Percentiles rank a stretch among this genome's conserved stretches.
Evolutionary conservation across 75 land plant genomes (phyloP).

Genomic region (Selaginella moellendorffii): DNA sequence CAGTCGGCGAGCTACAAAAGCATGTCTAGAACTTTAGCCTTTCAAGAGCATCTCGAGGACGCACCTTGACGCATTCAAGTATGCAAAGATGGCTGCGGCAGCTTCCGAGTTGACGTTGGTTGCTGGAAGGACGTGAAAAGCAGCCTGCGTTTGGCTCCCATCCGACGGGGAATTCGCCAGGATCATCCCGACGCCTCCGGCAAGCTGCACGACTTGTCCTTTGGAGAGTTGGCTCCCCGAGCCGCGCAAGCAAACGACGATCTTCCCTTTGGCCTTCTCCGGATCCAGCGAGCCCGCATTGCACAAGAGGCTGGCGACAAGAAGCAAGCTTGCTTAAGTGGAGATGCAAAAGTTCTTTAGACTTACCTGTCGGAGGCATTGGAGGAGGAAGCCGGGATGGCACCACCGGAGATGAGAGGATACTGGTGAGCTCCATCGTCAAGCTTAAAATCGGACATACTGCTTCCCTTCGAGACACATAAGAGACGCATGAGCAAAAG

Average conservation of each 20-base stretch:
- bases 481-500: background rate
- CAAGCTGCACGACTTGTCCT: background rate
- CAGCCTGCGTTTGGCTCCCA: slow-evolving; percentile 56
- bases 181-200: slow-evolving; percentile 7
- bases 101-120: slow-evolving; percentile 27
- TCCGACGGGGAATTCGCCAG: slow-evolving; percentile 21
- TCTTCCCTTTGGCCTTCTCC: slow-evolving; percentile 2
- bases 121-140: slow-evolving; percentile 57
- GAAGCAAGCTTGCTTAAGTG: background rate
- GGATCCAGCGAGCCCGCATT: background rate
- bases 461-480: background rate
- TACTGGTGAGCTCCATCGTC: background rate
- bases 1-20: slow-evolving; percentile 3
- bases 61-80: slow-evolving; percentile 19
- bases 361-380: background rate
- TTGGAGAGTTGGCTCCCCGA: background rate
- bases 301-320: background rate
- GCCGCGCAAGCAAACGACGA: background rate
- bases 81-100: slow-evolving; percentile 37
- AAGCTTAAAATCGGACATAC: background rate
- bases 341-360: background rate
- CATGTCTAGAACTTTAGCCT: too few relatives aligned
- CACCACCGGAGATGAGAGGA: background rate
- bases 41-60: too few relatives aligned
- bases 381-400: background rate